Conservation (phyloP, 139 green algal genomes). For the Eudorina sp. region DNA sequence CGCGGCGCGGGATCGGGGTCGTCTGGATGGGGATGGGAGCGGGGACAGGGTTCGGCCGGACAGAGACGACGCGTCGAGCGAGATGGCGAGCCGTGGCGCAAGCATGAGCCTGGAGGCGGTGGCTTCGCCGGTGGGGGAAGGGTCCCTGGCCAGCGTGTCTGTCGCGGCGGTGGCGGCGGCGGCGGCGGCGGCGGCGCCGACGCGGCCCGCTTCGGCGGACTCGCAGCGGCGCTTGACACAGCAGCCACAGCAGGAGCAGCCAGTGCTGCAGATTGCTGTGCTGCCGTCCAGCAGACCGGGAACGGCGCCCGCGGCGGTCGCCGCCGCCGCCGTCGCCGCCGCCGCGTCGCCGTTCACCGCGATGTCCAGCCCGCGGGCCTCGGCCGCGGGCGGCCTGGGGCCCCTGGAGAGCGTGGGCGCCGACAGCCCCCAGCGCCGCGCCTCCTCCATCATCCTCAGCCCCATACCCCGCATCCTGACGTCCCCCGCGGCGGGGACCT, state of each 20-base stretch:
- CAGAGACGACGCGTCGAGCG: no score
- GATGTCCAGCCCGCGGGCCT: no score
- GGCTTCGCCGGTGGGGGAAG: no score
- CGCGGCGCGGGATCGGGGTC: not conserved
- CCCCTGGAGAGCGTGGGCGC: not conserved
- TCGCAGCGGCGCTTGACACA: not conserved
- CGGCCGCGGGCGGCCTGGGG: no score
- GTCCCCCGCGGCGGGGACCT: not conserved
- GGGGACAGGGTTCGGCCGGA: not conserved
- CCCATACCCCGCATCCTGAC: not conserved
- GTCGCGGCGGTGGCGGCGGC: no score
- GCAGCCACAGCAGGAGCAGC: no score
- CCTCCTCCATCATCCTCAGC: not conserved
- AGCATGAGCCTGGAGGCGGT: not conserved
- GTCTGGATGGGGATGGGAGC: not conserved
- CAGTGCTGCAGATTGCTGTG: not conserved
- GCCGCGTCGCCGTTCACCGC: no score
- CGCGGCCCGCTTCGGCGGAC: no score
- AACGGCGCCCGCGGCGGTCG: not conserved
- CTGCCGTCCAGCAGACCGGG: not conserved
- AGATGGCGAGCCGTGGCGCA: no score
- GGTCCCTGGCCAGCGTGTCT: no score
- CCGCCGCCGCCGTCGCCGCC: not conserved
- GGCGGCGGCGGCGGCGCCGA: no score
- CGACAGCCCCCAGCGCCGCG: not conserved